Evolutionary conservation across 371 early-diverging fungal genomes (phyloP).

Genomic region (Mortierella sp.): DNA sequence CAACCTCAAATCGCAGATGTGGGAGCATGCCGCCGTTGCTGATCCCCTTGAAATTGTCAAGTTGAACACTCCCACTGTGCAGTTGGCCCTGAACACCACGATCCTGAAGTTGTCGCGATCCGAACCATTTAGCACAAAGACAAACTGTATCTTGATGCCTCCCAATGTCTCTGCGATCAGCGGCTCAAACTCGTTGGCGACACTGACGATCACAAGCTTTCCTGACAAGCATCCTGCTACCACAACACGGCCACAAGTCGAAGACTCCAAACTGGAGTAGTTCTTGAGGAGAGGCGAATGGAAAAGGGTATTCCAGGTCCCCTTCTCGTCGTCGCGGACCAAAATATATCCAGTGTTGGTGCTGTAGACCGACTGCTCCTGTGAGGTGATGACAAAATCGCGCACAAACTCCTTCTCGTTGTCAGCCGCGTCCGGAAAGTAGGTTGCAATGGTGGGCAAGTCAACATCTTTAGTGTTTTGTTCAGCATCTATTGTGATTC

Average conservation of each 20-base stretch:
- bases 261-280: constrained; percentile 72
- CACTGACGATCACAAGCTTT: constrained; percentile 66
- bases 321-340: constrained; percentile 51
- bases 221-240: constrained; percentile 73
- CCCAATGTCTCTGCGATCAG: constrained; percentile 32
- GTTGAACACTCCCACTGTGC: constrained; percentile 44
- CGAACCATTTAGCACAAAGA: constrained; percentile 33
- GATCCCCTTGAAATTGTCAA: constrained; percentile 7
- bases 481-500: constrained; percentile 32
- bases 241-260: constrained; percentile 69
- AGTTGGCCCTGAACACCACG: constrained; percentile 51
- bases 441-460: constrained; percentile 39
- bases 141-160: constrained; percentile 52
- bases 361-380: constrained; percentile 31
- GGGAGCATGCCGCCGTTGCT: constrained; percentile 48
- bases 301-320: constrained; percentile 59
- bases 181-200: constrained; percentile 59
- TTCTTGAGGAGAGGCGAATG: constrained; percentile 59
- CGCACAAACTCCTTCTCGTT: constrained; percentile 53
- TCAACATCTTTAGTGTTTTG: constrained; percentile 45
- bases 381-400: constrained; percentile 48
- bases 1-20: constrained; percentile 61
- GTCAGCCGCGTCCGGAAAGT: constrained; percentile 17
- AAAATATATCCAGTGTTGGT: constrained; percentile 62
- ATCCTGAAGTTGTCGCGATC: constrained; percentile 27